phyloP scores from a whole-genome alignment of 345 rosid species.

The thale cress (Arabidopsis thaliana) region TAIR10.1 NC_003074.8:4407501-4408000 shows the following conservation, averaged over 20 bases:
- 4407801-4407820: slow-evolving; percentile 22
- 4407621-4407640: slow-evolving; percentile 35
- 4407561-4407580: slow-evolving; percentile 11
- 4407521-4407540: slow-evolving; percentile 30
- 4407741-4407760: neutral
- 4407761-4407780: neutral
- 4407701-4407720: slow-evolving; percentile 30
- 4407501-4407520: neutral
- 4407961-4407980: neutral
- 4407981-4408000: slow-evolving; percentile 2
- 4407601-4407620: slow-evolving; percentile 48
- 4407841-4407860: slow-evolving; percentile 32
- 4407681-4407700: slow-evolving; percentile 29
- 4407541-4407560: slow-evolving; percentile 13
- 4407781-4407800: slow-evolving; percentile 13
- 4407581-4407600: slow-evolving; percentile 30
- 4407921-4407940: slow-evolving; percentile 24
- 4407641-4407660: slow-evolving; percentile 26
- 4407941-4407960: slow-evolving; percentile 21
- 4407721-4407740: slow-evolving; percentile 19
- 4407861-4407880: slow-evolving; percentile 19
- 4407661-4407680: slow-evolving; percentile 8
- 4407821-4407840: slow-evolving; percentile 21
- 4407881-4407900: neutral
- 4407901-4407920: neutral